Evolutionary conservation across 2,329 filamentous ascomycete genomes (phyloP).

Genomic region (Penicillium sp.): DNA sequence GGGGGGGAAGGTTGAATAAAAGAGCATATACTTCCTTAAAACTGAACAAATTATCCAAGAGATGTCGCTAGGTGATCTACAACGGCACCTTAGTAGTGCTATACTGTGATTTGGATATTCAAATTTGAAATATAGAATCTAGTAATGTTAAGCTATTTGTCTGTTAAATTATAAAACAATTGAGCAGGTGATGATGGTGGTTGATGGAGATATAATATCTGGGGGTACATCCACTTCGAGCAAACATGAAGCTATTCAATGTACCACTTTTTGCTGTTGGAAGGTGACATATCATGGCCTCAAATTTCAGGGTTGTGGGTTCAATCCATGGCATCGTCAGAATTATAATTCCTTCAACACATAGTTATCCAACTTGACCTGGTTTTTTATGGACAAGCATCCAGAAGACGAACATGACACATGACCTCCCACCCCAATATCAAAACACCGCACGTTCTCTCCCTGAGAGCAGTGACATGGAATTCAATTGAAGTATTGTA

Average conservation of each 20-base stretch:
- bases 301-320: background rate
- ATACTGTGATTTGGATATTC: background rate
- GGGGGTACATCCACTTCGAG: background rate
- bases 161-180: background rate
- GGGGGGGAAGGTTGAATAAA: background rate
- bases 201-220: background rate
- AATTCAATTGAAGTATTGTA: too few relatives aligned
- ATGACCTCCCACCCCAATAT: background rate
- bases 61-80: background rate
- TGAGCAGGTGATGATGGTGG: background rate
- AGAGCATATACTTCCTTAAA: background rate
- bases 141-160: accelerated
- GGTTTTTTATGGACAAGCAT: background rate
- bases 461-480: too few relatives aligned
- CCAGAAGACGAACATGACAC: background rate
- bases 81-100: too few relatives aligned
- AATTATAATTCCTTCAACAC: background rate
- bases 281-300: background rate
- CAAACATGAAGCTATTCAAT: background rate
- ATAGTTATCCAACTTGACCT: too few relatives aligned
- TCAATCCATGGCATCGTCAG: background rate
- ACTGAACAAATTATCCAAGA: too few relatives aligned
- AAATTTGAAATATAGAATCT: background rate
- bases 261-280: background rate
- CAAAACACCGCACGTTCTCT: background rate